Base-by-base conservation (phyloP, 345 rosid genomes). In the Eucalyptus microcorys region DNA sequence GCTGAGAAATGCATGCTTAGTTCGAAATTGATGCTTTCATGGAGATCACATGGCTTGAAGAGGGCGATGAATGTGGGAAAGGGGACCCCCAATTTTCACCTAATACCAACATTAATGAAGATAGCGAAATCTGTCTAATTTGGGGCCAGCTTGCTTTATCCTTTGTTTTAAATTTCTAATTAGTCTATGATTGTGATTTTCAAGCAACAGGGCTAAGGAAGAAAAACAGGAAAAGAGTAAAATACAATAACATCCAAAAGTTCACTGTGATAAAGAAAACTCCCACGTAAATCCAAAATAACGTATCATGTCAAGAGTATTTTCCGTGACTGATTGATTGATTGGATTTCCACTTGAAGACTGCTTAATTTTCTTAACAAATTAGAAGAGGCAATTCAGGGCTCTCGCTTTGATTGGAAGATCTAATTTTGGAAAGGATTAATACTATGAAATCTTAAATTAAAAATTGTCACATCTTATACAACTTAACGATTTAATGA, bases 401-500 rank as follows among this genome's bases (percentile, higher is more conserved):
- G 76, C 5, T n/a, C 76, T 16, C 9, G 17, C 76, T n/a, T n/a
- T n/a, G 76, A 64, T n/a, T n/a, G 76, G 17, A n/a, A 64, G 76
- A 64, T 64, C 76, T 64, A 64, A 15, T 64, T 64, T 32, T 61
- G 8, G 32, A 30, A 21, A 52, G 26, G 57, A 52, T 52, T 52
- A 52, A 52, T 52, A 52, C 57, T 4, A 52, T 52, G 26, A 52
- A 52, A 19, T 21, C 10, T 52, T 52, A 52, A 52, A 21, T 52
- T 52, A n/a, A n/a, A n/a, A n/a, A n/a, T n/a, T n/a, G n/a, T n/a
- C n/a, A n/a, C n/a, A n/a, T n/a, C n/a, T n/a, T n/a, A n/a, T n/a
- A n/a, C n/a, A n/a, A 52, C 1, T 21, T 52, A 52, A 0, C 0
- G 21, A 52, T 52, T 52, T 21, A 52, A 52, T 21, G 5, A 52